Evolutionary conservation across 1,284 basidiomycete species (phyloP).

Genomic region (Bondarzewia mesenterica): DNA sequence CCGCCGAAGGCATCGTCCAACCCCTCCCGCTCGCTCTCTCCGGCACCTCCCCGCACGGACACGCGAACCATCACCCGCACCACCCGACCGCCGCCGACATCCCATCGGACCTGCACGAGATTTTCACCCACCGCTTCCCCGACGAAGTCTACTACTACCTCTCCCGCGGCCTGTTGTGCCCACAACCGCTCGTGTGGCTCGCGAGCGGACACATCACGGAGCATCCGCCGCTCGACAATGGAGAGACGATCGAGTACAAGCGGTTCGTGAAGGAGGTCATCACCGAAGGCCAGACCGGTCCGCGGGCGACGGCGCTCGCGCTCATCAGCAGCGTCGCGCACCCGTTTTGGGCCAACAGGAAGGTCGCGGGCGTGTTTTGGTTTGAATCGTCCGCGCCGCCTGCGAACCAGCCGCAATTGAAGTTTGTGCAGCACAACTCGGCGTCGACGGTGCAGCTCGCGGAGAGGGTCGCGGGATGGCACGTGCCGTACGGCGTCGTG

Average conservation of each 20-base stretch:
- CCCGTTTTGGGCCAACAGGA: conserved; percentile 71
- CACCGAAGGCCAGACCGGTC: conserved; percentile 87
- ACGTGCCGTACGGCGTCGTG: conserved; percentile 79
- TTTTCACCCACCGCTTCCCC: conserved; percentile 91
- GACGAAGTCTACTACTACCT: conserved; percentile 97
- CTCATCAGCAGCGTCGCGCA: conserved; percentile 75
- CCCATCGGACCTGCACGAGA: conserved; percentile 87
- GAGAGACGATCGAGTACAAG: conserved; percentile 90
- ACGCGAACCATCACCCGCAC: conserved; percentile 48
- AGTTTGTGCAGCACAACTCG: conserved; percentile 70
- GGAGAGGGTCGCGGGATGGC: conserved; percentile 89
- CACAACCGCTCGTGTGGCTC: conserved; percentile 87
- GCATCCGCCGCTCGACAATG: conserved; percentile 87
- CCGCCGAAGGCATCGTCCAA: conserved; percentile 82
- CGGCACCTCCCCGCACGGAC: conserved; percentile 35
- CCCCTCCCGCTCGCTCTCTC: conserved; percentile 81
- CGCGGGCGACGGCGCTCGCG: conserved; percentile 85
- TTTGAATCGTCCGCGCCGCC: conserved; percentile 52
- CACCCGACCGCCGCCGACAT: conserved; percentile 81
- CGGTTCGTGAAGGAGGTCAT: conserved; percentile 94
- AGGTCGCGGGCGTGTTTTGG: conserved; percentile 71
- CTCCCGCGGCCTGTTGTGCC: conserved; percentile 83
- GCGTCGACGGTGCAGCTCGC: conserved; percentile 79
- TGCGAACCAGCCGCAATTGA: conserved; percentile 28
- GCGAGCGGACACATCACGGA: conserved; percentile 83